Evolutionary conservation across 352 stramenopile genomes (phyloP).

Genomic region (Ophiocytium majus): DNA sequence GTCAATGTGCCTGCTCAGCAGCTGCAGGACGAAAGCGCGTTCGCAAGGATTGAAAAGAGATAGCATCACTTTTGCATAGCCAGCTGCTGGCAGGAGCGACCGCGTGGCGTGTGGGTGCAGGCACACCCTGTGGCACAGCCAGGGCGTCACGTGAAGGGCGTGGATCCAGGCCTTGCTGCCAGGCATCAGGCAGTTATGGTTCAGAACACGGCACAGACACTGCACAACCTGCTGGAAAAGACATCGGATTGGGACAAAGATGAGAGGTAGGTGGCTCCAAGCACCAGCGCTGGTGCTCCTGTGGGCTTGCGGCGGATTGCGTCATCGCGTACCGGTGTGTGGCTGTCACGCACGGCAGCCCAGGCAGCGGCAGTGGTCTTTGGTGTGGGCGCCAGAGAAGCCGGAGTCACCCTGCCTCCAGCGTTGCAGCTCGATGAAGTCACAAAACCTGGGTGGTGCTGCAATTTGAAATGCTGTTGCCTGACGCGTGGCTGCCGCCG

Average conservation of each 20-base stretch:
- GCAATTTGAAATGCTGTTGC: background rate
- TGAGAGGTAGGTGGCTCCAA: conserved; percentile 99
- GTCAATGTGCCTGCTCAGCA: no score
- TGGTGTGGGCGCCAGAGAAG: background rate
- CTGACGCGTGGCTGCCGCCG: conserved; percentile 54
- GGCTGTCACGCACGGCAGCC: background rate
- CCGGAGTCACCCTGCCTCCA: background rate
- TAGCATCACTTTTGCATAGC: no score
- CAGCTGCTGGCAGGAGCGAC: background rate
- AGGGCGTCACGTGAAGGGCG: no score
- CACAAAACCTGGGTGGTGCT: background rate
- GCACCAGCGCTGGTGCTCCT: conserved; percentile 54
- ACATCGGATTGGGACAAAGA: conserved; percentile 67
- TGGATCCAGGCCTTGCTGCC: no score
- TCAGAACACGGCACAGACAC: background rate
- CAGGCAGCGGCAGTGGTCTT: background rate
- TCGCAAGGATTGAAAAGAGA: no score
- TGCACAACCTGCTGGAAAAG: conserved; percentile 58
- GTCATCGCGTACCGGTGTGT: background rate
- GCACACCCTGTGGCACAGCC: no score
- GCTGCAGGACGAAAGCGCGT: no score
- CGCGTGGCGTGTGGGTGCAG: background rate
- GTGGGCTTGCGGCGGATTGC: background rate
- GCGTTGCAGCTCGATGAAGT: background rate
- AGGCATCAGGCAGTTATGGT: background rate